phyloP scores from a whole-genome alignment of 2,329 filamentous ascomycete genomes.

The Epichloe coenophiala region DNA sequence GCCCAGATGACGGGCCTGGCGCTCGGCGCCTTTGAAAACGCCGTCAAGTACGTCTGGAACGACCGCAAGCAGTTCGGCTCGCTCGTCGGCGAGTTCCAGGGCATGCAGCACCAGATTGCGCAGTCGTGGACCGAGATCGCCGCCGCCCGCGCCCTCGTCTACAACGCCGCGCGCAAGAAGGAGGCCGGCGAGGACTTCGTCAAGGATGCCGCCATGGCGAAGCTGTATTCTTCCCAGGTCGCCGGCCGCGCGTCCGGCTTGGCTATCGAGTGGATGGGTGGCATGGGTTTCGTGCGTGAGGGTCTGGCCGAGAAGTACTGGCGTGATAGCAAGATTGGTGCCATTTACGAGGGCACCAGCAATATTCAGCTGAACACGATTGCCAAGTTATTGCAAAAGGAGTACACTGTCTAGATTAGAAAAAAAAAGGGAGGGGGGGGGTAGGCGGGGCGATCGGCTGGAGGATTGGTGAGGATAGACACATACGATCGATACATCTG shows the following conservation, averaged over 20 bases:
- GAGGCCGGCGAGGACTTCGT: conserved; percentile 94
- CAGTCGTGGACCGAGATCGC: conserved; percentile 90
- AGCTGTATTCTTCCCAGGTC: conserved; percentile 87
- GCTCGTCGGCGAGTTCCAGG: conserved; percentile 91
- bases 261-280: conserved; percentile 98
- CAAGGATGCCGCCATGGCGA: conserved; percentile 93
- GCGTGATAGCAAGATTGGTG: conserved; percentile 95
- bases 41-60: conserved; percentile 88
- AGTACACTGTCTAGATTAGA: conserved; percentile 34
- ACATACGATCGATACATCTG: too few species aligned
- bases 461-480: too few species aligned
- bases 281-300: conserved; percentile 96
- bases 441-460: too few species aligned
- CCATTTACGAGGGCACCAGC: conserved; percentile 89
- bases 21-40: conserved; percentile 89
- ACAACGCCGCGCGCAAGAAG: conserved; percentile 95
- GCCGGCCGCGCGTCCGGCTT: conserved; percentile 73
- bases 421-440: too few species aligned
- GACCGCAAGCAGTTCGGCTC: conserved; percentile 94
- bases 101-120: conserved; percentile 97
- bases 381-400: conserved; percentile 48
- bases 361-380: conserved; percentile 59
- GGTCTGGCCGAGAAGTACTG: conserved; percentile 97
- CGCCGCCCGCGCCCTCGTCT: conserved; percentile 83
- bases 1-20: conserved; percentile 98